These are phyloP conservation scores for Conticribra guillardii DNA, from an alignment of 108 stramenopile species.

Conservation along the genomic window DNA sequence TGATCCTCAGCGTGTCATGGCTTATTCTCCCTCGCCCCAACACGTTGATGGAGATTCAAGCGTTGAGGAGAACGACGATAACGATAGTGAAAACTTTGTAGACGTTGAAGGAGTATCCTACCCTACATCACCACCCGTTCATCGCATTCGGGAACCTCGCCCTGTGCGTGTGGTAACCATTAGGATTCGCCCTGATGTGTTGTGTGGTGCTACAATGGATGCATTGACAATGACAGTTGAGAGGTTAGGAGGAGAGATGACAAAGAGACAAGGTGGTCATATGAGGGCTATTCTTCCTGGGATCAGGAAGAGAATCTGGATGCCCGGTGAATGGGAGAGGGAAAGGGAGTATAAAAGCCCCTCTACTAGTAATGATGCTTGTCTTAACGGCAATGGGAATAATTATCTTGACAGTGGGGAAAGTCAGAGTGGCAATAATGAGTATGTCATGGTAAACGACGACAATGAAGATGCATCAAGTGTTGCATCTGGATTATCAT, in stretches of 20 bases:
- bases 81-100: conserved; percentile 27
- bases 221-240: conserved; percentile 43
- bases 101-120: conserved; percentile 40
- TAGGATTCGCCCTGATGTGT: conserved; percentile 87
- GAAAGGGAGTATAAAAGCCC: neutral
- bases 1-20: conserved; percentile 16
- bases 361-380: too few species aligned
- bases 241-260: conserved; percentile 44
- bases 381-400: too few species aligned
- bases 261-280: conserved; percentile 52
- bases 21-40: conserved; percentile 10
- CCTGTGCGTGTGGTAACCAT: conserved; percentile 79
- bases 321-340: conserved; percentile 36
- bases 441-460: neutral
- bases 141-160: conserved; percentile 24
- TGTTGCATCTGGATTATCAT: conserved; percentile 30
- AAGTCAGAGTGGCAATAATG: neutral
- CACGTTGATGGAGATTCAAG: conserved; percentile 14
- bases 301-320: conserved; percentile 35
- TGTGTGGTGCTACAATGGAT: conserved; percentile 66
- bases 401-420: too few species aligned
- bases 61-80: conserved; percentile 13
- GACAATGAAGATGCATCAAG: conserved; percentile 39
- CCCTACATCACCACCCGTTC: conserved; percentile 12
- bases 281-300: conserved; percentile 32